A percentile compares a stretch with the other conserved stretches of the same genome.
Conservation (phyloP, 306 rosid genomes). For the Gleditsia sinensis region DNA sequence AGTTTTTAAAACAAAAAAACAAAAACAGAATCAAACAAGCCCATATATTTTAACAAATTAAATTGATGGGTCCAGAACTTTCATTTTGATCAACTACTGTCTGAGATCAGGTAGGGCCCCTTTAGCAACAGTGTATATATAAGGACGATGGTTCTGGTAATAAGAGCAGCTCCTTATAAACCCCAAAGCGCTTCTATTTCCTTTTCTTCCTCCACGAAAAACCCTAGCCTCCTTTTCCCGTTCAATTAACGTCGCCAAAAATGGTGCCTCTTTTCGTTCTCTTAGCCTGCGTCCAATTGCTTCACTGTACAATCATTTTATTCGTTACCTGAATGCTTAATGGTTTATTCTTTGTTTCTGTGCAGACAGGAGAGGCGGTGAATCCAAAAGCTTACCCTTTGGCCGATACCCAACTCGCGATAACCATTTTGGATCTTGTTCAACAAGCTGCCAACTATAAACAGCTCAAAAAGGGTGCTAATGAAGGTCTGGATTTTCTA, state of each 20-base stretch:
- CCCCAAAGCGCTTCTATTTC: too few species aligned
- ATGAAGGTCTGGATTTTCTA: slow-evolving; percentile 57
- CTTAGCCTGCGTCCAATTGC: background rate
- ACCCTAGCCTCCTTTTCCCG: background rate
- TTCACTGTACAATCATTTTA: background rate
- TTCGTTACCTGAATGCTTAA: background rate
- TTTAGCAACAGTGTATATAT: too few species aligned
- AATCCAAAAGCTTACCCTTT: slow-evolving; percentile 87
- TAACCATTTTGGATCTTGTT: slow-evolving; percentile 79
- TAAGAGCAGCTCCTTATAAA: too few species aligned
- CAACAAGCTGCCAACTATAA: slow-evolving; percentile 87
- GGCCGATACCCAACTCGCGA: slow-evolving; percentile 75
- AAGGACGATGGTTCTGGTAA: too few species aligned
- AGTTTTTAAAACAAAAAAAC: too few species aligned
- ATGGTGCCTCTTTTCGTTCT: slow-evolving; percentile 44
- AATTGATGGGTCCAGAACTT: too few species aligned
- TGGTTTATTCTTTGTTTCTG: background rate
- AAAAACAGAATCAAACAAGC: too few species aligned
- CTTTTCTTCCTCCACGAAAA: background rate
- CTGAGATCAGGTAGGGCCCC: too few species aligned
- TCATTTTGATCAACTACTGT: too few species aligned
- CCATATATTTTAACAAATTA: too few species aligned
- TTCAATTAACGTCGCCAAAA: slow-evolving; percentile 3
- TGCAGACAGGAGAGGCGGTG: slow-evolving; percentile 74
- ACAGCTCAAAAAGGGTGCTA: slow-evolving; percentile 92